These are phyloP conservation scores for Talaromyces ruber DNA, from an alignment of 495 filamentous ascomycete species.

Conservation along the genomic window DNA sequence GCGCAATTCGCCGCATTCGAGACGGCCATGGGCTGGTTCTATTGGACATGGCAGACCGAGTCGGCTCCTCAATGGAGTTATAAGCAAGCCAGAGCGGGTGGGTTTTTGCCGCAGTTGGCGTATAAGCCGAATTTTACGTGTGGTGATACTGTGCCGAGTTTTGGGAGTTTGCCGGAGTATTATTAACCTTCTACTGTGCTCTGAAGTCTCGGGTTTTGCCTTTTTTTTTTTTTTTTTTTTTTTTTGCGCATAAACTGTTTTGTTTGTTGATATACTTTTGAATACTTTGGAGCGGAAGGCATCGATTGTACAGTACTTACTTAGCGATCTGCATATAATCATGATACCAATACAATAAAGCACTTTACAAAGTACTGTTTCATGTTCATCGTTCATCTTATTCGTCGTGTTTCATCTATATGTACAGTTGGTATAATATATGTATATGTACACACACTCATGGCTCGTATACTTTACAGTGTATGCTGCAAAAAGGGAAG, in stretches of 20 bases:
- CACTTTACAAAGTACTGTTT: not conserved
- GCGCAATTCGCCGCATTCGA: conserved; percentile 94
- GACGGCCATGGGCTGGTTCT: conserved; percentile 92
- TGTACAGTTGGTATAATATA: conserved; percentile 4
- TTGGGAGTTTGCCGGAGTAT: conserved; percentile 55
- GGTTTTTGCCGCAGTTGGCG: conserved; percentile 73
- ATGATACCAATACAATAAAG: not conserved
- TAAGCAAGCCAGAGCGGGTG: conserved; percentile 71
- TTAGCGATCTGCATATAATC: not conserved
- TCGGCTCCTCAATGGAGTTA: conserved; percentile 89
- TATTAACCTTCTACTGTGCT: too few species aligned
- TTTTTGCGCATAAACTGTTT: not conserved
- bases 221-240: not conserved
- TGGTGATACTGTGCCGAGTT: conserved; percentile 58
- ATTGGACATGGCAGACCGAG: conserved; percentile 90
- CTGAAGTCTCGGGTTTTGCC: not conserved
- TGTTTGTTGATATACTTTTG: not conserved
- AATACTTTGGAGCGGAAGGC: not conserved
- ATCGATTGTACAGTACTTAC: not conserved
- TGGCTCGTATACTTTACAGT: conserved; percentile 8
- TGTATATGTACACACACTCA: conserved; percentile 4
- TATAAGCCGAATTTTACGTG: conserved; percentile 73
- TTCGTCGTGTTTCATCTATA: not conserved
- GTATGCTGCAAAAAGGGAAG: not conserved
- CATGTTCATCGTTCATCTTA: not conserved